Base-by-base conservation (phyloP, 2,329 filamentous ascomycete genomes). In the Aspergillus vadensis region DNA sequence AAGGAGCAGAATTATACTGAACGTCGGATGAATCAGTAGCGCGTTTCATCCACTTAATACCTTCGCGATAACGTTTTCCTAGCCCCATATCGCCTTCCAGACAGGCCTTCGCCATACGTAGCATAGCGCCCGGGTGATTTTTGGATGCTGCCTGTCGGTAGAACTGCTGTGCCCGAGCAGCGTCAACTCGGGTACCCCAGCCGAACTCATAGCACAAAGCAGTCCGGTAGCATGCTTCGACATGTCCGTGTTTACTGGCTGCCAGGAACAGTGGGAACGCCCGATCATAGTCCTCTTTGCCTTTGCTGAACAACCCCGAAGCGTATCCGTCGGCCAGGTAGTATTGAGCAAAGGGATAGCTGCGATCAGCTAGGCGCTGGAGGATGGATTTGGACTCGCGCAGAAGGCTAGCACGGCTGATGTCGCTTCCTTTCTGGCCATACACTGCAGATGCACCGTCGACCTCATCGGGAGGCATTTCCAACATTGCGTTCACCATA, bases 121-220 rank as follows among this genome's bases (percentile, higher is more conserved):
- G 91, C 85, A 97, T 97, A 53, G 95, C 94, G 53, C 95, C 95
- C 0, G 95, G 95, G 71, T 99, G 95, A 62, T 92, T 91, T 77
- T 97, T 98, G 6, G 93, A 91, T 2, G 95, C 93, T 9, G 93
- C 91, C 63, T 90, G 89, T 57, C 94, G 89, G 72, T 97, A 90
- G 75, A 95, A 99, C 74, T 98, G 93, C 1, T 96, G 91, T 47
- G 95, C 94, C 78, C 97, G 97, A 53, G 90, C 87, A 59, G 91
- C 90, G 71, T 97, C 92, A 71, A 92, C 92, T 59, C 92, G 88
- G 70, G 90, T 96, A 43, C 95, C 95, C 95, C 95, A 99, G 63
- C 93, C 95, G 77, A 97, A 98, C 76, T 99, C 95, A 79, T 98
- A 98, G 80, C 93, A 97, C 58, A 99, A 83, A 15, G 91, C 95